Evolutionary conservation across 495 filamentous ascomycete genomes (phyloP), one percentile per base, ranked within the genome.

Genomic region (Thermothielavioides terrestris): DNA sequence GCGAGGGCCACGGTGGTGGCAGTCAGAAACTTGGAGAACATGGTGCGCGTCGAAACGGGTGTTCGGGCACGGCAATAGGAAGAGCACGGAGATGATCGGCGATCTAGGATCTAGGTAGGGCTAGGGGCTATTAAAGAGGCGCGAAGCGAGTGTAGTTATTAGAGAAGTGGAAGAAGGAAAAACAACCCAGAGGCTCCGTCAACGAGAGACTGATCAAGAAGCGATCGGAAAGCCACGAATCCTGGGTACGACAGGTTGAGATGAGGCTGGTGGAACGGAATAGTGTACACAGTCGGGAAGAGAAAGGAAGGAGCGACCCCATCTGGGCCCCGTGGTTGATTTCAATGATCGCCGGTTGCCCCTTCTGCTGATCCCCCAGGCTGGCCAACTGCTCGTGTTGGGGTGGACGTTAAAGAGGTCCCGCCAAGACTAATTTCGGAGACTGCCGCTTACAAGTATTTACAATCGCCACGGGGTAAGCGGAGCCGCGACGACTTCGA

Each of bases 1-100:
- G 68, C 68, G 6, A 75, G 55, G 52, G 68, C 68, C 67, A 72
- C 56, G 8, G 67, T 54, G 27, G 68, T 54, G 26, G n/a, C n/a
- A n/a, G n/a, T n/a, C n/a, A 69, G 38, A 30, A 73, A 15, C 58
- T 74, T 75, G 58, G 60, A 58, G 31, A 72, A 56, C 71, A 76
- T 76, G 18, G 21, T 30, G 30, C 40, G 15, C 32, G n/a, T 35
- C 4, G 17, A 6, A 7, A 5, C 11, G 6, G n/a, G 5, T 32
- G 27, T 6, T 34, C 6, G 22, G 18, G 39, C 4, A 4, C 12
- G 11, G 30, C 6, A 6, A n/a, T 34, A 10, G 9, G 8, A 31
- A 31, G 28, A 31, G 28, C 28, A 31, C 9, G 28, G n/a, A n/a
- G n/a, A n/a, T n/a, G n/a, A n/a, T n/a, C n/a, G n/a, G n/a, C n/a